A percentile compares a stretch with the other conserved stretches of the same genome.
Conservation (phyloP, 257 asterid genomes). For the Echium plantagineum region DNA sequence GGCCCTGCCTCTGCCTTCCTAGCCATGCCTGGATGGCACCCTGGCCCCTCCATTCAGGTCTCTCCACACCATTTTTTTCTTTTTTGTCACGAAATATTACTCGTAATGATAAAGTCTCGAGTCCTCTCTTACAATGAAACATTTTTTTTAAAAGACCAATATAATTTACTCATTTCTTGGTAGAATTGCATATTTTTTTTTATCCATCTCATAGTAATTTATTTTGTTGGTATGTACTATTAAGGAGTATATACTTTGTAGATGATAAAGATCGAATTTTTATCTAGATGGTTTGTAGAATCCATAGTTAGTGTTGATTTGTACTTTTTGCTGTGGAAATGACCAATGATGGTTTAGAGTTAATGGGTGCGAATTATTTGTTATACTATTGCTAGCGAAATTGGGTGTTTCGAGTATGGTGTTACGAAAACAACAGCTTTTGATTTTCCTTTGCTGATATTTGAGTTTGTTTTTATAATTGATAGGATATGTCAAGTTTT, state of each 20-base stretch:
- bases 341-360: not conserved
- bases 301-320: too few species aligned
- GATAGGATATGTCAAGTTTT: constrained; percentile 22
- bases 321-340: not conserved
- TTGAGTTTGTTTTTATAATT: not conserved
- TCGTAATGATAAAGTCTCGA: too few species aligned
- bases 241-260: too few species aligned
- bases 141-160: too few species aligned
- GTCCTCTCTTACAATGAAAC: too few species aligned
- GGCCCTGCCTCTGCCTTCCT: constrained; percentile 29
- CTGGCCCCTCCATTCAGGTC: constrained; percentile 30
- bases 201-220: not conserved
- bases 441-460: not conserved
- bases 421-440: not conserved
- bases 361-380: too few species aligned
- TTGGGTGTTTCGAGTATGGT: not conserved
- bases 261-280: not conserved
- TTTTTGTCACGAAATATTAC: not conserved
- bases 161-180: too few species aligned
- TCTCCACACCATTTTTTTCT: not conserved
- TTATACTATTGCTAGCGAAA: not conserved
- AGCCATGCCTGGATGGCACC: constrained; percentile 34
- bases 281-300: not conserved
- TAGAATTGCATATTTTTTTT: not conserved
- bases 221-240: not conserved